Conservation (phyloP, 2,329 filamentous ascomycete species). For the Fusarium begoniae region DNA sequence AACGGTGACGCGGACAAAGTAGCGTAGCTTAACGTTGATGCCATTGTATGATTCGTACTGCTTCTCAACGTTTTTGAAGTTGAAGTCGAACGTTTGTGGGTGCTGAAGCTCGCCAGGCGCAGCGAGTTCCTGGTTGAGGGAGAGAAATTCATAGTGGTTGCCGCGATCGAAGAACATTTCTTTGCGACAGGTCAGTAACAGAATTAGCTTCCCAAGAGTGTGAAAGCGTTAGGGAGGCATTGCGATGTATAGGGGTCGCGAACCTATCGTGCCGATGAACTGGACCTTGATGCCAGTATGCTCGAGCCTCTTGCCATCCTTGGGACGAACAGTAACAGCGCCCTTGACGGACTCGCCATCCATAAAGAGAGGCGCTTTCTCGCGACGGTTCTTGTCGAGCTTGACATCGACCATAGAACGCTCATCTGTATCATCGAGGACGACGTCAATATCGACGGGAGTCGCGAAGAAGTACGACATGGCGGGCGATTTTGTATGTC, state of each 20-base stretch:
- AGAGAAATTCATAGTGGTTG: constrained; percentile 99
- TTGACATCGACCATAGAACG: constrained; percentile 96
- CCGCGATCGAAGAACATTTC: constrained; percentile 99
- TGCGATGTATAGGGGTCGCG: constrained; percentile 31
- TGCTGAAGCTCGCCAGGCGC: constrained; percentile 98
- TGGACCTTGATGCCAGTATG: constrained; percentile 99
- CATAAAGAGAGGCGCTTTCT: constrained; percentile 96
- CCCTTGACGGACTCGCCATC: constrained; percentile 99
- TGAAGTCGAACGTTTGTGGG: constrained; percentile 98
- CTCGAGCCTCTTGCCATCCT: constrained; percentile 97
- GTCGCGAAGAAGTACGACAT: constrained; percentile 99
- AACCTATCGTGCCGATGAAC: constrained; percentile 98
- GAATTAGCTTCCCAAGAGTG: not conserved
- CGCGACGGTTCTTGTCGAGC: constrained; percentile 96
- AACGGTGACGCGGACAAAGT: constrained; percentile 97
- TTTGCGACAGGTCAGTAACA: constrained; percentile 48
- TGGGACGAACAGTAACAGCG: constrained; percentile 91
- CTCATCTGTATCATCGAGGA: constrained; percentile 94
- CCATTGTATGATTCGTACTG: constrained; percentile 99
- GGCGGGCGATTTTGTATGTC: constrained; percentile 36
- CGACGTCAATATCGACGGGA: constrained; percentile 97
- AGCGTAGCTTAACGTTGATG: constrained; percentile 98
- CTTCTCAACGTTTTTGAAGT: constrained; percentile 99
- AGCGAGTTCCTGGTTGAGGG: constrained; percentile 94
- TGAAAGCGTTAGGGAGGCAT: constrained; percentile 18